Base-by-base conservation (phyloP, 2,329 filamentous ascomycete genomes). In the Alternaria sp. region DNA sequence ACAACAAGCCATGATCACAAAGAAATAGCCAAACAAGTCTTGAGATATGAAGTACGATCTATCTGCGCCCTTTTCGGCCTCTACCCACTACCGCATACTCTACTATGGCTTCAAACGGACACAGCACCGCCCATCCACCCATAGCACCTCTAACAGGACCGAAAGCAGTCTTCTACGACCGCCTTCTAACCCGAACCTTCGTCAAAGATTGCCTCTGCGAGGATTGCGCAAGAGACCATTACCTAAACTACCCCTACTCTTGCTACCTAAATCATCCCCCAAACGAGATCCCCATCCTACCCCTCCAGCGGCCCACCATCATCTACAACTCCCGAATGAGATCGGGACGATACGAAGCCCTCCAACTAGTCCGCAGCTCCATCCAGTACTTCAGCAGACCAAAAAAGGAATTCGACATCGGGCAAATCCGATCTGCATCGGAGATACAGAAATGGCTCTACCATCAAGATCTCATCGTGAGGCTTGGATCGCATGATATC, bases 201-300 rank as follows among this genome's bases (percentile, higher is more conserved):
- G 7, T 3, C 44, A 46, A 46, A 15, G 1, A 1, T 1, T 51
- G 47, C 12, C 19, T 9, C n/a, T 51, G 47, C 5, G 47, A 50
- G 15, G 7, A 2, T 3, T 32, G 47, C 11, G 12, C 26, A 10
- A 8, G 1, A n/a, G 2, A 21, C 1, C 19, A 1, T 2, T 32
- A 51, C 17, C 9, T 32, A 8, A 51, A 51, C 5, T 11, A 15
- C 26, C 47, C 47, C 12, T 6, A 6, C 26, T 21, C 47, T 1
- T 32, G 47, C 47, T 6, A 0, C 1, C 1, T 19, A 4, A 0
- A 1, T 1, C 26, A 51, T 21, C 4, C 0, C 15, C 17, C n/a
- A 4, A 19, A 21, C 26, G 9, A 51, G 2, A 51, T 51, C 28
- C 3, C 11, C 15, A 32, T 50, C 19, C 6, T 50, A 19, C 47